Percentiles rank a stretch among this genome's conserved stretches.
Evolutionary conservation across 495 filamentous ascomycete genomes (phyloP).

Genomic region (Rhypophila decipiens): DNA sequence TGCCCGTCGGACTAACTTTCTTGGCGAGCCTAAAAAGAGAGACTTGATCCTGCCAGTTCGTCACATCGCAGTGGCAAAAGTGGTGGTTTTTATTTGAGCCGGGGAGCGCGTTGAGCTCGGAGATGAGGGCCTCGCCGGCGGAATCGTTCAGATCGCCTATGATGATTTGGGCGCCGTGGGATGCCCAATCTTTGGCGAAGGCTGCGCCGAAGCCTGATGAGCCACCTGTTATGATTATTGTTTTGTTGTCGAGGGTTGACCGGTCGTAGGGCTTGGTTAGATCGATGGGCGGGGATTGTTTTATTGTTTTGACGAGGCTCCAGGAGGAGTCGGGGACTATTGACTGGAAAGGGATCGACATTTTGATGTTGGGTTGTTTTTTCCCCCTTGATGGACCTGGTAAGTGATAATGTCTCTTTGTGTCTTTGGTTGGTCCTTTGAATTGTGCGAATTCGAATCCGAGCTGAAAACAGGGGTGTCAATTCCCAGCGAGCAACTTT

Average conservation of each 20-base stretch:
- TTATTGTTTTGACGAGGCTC: constrained; percentile 13
- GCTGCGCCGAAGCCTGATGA: constrained; percentile 48
- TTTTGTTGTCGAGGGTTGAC: constrained; percentile 33
- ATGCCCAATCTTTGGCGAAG: constrained; percentile 39
- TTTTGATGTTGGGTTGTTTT: no score
- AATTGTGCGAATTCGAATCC: no score
- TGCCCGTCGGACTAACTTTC: constrained; percentile 45
- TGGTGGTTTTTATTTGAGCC: constrained; percentile 32
- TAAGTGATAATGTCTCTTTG: no score
- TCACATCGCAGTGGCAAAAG: constrained; percentile 46
- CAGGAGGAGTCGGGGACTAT: no score
- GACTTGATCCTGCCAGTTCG: constrained; percentile 53
- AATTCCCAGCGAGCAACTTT: no score
- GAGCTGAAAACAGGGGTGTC: no score
- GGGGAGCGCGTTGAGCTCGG: constrained; percentile 27
- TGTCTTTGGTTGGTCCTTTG: no score
- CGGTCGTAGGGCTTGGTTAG: constrained; percentile 29
- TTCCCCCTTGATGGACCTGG: no score
- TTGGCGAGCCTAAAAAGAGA: constrained; percentile 51
- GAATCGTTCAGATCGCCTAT: constrained; percentile 41
- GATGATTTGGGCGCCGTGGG: constrained; percentile 37
- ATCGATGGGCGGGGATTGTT: constrained; percentile 32
- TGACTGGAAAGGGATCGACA: no score
- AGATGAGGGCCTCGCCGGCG: constrained; percentile 30
- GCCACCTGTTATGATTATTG: constrained; percentile 46